phyloP scores from a whole-genome alignment of 495 filamentous ascomycete genomes.

The Aspergillus sparsus region DNA sequence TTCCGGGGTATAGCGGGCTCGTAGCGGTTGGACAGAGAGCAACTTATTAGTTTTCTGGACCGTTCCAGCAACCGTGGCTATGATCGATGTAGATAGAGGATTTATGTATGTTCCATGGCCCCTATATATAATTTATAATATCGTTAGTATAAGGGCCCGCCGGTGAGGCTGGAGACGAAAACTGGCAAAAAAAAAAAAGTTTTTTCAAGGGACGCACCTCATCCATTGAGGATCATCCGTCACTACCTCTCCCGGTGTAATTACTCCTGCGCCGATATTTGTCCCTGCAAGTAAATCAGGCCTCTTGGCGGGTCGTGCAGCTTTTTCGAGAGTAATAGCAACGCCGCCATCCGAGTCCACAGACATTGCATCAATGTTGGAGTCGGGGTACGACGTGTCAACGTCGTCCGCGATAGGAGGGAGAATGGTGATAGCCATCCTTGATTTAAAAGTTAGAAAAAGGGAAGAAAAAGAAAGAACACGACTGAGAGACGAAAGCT shows the following conservation, averaged over 20 bases:
- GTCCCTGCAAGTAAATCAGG: constrained; percentile 32
- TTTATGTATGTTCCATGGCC: constrained; percentile 80
- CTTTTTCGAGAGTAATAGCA: constrained; percentile 44
- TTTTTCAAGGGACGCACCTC: constrained; percentile 55
- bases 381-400: constrained; percentile 30
- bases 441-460: neutral
- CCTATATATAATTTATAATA: constrained; percentile 38
- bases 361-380: constrained; percentile 48
- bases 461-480: neutral
- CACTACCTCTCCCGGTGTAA: constrained; percentile 88
- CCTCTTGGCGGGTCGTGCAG: constrained; percentile 45
- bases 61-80: constrained; percentile 83
- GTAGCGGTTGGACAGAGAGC: constrained; percentile 81
- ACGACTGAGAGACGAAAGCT: neutral
- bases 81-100: constrained; percentile 63
- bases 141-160: neutral
- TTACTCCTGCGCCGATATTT: constrained; percentile 52
- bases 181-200: constrained; percentile 1
- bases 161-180: too few relatives aligned
- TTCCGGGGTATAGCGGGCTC: constrained; percentile 91
- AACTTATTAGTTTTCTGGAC: constrained; percentile 93
- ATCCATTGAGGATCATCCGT: constrained; percentile 96
- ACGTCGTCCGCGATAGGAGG: constrained; percentile 55
- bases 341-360: constrained; percentile 64
- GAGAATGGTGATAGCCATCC: constrained; percentile 82